Percentiles rank a stretch among this genome's conserved stretches.
phyloP scores from a whole-genome alignment of 2,329 filamentous ascomycete genomes.

The Exophiala sideris region DNA sequence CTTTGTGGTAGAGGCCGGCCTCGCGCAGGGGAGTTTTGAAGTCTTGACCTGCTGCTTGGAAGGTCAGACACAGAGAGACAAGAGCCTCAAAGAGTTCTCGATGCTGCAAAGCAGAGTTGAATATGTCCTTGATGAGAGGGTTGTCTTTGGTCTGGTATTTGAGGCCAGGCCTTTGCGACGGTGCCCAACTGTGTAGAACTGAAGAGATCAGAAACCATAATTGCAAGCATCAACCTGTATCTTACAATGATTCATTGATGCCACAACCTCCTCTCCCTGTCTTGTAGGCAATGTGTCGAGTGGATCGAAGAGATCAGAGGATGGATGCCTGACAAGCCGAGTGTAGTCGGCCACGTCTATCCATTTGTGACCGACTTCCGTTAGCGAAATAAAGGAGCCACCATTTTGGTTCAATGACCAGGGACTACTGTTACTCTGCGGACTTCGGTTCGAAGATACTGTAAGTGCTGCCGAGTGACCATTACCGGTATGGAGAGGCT shows the following conservation, averaged over 20 bases:
- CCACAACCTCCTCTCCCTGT: constrained; percentile 15
- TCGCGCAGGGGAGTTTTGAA: constrained; percentile 11
- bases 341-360: neutral
- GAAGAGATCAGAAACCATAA: neutral
- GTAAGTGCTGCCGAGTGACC: neutral
- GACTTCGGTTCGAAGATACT: neutral
- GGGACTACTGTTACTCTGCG: too few relatives aligned
- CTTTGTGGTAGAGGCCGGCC: constrained; percentile 17
- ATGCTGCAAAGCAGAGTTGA: constrained; percentile 17
- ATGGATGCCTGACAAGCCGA: constrained; percentile 7
- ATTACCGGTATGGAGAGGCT: neutral
- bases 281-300: constrained; percentile 10
- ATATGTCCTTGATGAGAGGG: constrained; percentile 19
- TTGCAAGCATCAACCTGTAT: neutral
- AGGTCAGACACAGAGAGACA: constrained; percentile 17
- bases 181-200: constrained; percentile 19
- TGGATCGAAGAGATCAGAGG: constrained; percentile 16
- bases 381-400: too few relatives aligned
- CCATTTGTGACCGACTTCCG: neutral
- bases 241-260: constrained; percentile 20
- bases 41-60: constrained; percentile 14
- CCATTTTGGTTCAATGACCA: too few relatives aligned
- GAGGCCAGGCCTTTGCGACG: constrained; percentile 16
- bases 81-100: constrained; percentile 20
- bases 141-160: constrained; percentile 20